Evolutionary conservation across 176 grass and related monocot species (phyloP), one percentile per base, ranked within the genome.

Genomic region (Calamus simplicifolius): DNA sequence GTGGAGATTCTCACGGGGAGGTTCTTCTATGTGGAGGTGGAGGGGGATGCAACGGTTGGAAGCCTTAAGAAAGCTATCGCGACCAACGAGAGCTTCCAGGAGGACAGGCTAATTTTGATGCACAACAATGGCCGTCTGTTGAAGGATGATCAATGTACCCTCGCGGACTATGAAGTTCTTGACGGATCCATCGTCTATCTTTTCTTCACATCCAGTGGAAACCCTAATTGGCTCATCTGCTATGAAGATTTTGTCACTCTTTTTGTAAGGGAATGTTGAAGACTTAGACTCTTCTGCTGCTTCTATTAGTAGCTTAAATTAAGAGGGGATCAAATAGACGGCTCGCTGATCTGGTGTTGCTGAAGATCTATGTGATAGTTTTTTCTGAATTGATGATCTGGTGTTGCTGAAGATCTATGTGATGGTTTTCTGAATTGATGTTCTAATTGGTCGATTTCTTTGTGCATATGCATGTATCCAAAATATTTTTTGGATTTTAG

Each of bases 1-100:
- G 66, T 69, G 66, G 66, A 69, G 51, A 69, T 69, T 23, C 66
- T 69, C 7, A 69, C 66, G 16, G 66, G 66, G 52, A 21, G 51
- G 10, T 69, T 69, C 66, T 56, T 69, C 66, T 29, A 69, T 43
- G 52, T 69, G 0, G 66, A 69, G 28, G 17, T 69, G 18, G 66
- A 69, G 53, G 66, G 57, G 18, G 52, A 25, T 8, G 66, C 66
- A 3, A 69, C 52, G 27, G 66, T 69, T 4, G 29, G 53, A 18
- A 23, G 7, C 8, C 66, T 69, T 8, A 69, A 69, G 66, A 55
- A 56, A 27, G 66, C 51, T n/a, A 56, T 69, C 29, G 66, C 66
- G 4, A 25, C 29, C 29, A 56, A 56, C 52, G 66, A 62, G 66
- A 56, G 4, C 14, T 27, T 69, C 4, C 52, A 55, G 51, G 66